Conservation (phyloP, 2,329 filamentous ascomycete species). For the Botrytis pseudocinerea region DNA sequence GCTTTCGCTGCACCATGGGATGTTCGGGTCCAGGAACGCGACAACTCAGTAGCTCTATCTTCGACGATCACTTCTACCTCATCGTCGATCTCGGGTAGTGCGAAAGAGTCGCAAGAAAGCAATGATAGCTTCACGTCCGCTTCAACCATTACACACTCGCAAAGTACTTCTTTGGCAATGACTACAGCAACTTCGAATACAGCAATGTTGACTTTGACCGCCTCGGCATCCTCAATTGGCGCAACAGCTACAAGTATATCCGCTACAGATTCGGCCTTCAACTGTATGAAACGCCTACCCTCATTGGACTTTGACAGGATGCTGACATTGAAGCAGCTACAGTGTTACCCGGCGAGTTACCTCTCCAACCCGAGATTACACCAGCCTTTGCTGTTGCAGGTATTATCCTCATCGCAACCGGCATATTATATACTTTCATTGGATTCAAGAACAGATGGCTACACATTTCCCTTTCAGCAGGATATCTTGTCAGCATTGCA, state of each 20-base stretch:
- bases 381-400: constrained; percentile 80
- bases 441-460: constrained; percentile 81
- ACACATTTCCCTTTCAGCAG: constrained; percentile 78
- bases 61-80: constrained; percentile 27
- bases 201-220: constrained; percentile 9
- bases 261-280: neutral
- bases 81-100: constrained; percentile 18
- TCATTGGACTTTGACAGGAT: neutral
- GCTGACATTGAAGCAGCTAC: constrained; percentile 32
- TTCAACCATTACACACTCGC: constrained; percentile 1
- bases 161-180: constrained; percentile 7
- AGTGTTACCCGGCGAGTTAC: constrained; percentile 54
- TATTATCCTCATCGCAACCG: constrained; percentile 71
- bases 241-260: constrained; percentile 4
- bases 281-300: constrained; percentile 13
- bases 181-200: constrained; percentile 4
- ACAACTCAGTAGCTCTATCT: constrained; percentile 34
- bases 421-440: constrained; percentile 69
- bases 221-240: neutral
- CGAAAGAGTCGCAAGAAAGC: neutral
- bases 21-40: constrained; percentile 32
- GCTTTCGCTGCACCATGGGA: constrained; percentile 30
- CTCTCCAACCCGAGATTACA: constrained; percentile 72
- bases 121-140: neutral
- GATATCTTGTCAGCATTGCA: constrained; percentile 69